Evolutionary conservation across 352 stramenopile genomes (phyloP).

Genomic region (Elongisporangium senticosum): DNA sequence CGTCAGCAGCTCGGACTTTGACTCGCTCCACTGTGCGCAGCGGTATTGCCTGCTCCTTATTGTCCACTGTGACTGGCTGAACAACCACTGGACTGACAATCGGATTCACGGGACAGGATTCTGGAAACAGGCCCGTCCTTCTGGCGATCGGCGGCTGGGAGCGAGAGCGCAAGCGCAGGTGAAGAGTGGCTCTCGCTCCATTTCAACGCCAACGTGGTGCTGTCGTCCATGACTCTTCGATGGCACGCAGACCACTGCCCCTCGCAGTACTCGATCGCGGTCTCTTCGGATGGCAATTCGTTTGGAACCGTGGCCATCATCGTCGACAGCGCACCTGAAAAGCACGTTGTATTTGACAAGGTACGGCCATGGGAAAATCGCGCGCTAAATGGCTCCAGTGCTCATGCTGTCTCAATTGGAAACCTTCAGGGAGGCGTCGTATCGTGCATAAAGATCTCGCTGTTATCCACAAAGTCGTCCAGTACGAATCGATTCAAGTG

Average conservation of each 20-base stretch:
- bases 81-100: not conserved
- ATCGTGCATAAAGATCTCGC: slow-evolving; percentile 40
- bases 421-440: slow-evolving; percentile 19
- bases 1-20: slow-evolving; percentile 48
- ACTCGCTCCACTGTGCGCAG: slow-evolving; percentile 45
- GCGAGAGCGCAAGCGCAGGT: not conserved
- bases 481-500: slow-evolving; percentile 14
- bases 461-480: slow-evolving; percentile 20
- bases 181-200: slow-evolving; percentile 52
- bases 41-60: slow-evolving; percentile 17
- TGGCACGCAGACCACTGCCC: slow-evolving; percentile 43
- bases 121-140: slow-evolving; percentile 27
- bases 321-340: slow-evolving; percentile 17
- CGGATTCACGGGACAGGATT: slow-evolving; percentile 17
- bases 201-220: slow-evolving; percentile 35
- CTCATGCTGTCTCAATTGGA: not conserved
- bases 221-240: slow-evolving; percentile 37
- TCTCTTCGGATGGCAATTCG: slow-evolving; percentile 37
- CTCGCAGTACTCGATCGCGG: slow-evolving; percentile 29
- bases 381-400: not conserved
- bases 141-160: slow-evolving; percentile 35
- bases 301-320: slow-evolving; percentile 52
- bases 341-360: slow-evolving; percentile 39
- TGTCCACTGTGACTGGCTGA: not conserved
- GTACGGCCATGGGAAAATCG: slow-evolving; percentile 11